These are phyloP conservation scores for Turritis glabra DNA, from an alignment of 345 rosid genomes.

Conservation along the genomic window DNA sequence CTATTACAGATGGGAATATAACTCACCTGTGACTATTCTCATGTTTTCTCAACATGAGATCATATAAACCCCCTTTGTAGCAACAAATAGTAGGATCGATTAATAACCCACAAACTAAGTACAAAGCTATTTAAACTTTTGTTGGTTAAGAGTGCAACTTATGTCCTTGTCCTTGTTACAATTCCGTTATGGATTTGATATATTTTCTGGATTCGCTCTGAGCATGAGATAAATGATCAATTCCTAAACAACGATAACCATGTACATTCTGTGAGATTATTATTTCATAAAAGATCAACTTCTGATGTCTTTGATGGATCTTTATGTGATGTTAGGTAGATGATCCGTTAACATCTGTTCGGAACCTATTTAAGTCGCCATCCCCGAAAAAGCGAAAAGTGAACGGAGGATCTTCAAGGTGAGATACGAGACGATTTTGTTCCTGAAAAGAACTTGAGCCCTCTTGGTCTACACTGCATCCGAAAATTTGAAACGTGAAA, in stretches of 20 bases:
- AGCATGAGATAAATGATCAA: too few species aligned
- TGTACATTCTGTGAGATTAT: too few species aligned
- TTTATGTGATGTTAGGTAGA: constrained; percentile 52
- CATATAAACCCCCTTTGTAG: not conserved
- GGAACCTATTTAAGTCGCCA: constrained; percentile 68
- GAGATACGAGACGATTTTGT: not conserved
- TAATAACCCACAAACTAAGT: not conserved
- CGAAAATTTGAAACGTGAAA: not conserved
- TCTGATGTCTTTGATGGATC: constrained; percentile 4
- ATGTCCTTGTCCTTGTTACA: not conserved
- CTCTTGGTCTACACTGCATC: not conserved
- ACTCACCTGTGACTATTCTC: not conserved
- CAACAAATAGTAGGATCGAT: not conserved
- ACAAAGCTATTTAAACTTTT: not conserved
- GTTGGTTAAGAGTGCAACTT: not conserved
- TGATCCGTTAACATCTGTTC: constrained; percentile 72
- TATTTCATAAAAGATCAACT: not conserved
- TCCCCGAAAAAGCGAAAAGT: constrained; percentile 54
- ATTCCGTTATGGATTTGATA: not conserved
- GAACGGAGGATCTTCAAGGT: constrained; percentile 33
- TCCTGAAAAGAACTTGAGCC: not conserved
- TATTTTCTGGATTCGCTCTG: too few species aligned
- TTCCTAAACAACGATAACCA: too few species aligned
- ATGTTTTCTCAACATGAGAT: constrained; percentile 5
- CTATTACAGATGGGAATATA: not conserved